Conservation (phyloP, 2,329 filamentous ascomycete genomes). For the Colletotrichum zoysiae region DNA sequence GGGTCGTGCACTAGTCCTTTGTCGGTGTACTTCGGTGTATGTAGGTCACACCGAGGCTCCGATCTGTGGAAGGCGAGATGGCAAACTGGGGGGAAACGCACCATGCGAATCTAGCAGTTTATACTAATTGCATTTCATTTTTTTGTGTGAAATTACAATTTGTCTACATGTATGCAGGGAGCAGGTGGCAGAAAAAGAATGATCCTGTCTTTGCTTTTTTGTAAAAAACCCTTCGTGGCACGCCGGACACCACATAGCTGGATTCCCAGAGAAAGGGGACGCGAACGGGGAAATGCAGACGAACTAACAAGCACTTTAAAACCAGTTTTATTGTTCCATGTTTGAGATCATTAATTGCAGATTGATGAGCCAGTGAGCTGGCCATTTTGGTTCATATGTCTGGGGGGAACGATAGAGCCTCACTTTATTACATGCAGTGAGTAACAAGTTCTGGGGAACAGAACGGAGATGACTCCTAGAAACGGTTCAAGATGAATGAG, state of each 20-base stretch:
- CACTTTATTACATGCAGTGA: too few relatives aligned
- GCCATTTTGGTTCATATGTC: background rate
- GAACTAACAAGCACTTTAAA: fast-evolving
- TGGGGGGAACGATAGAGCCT: background rate
- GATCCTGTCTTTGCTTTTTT: too few relatives aligned
- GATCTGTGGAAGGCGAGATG: too few relatives aligned
- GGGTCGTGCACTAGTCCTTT: constrained; percentile 27
- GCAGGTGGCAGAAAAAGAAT: background rate
- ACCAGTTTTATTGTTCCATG: background rate
- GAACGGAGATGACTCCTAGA: background rate
- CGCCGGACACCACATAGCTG: too few relatives aligned
- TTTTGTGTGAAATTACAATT: fast-evolving
- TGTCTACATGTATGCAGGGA: background rate
- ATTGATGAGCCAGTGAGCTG: background rate
- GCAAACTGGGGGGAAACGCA: background rate
- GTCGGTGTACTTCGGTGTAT: constrained; percentile 25
- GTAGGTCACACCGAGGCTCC: background rate
- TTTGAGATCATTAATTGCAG: fast-evolving
- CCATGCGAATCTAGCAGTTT: background rate
- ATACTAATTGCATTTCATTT: too few relatives aligned
- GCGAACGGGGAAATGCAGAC: background rate
- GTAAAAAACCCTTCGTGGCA: background rate
- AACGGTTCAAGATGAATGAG: background rate
- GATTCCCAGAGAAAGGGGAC: background rate
- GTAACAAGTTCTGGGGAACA: too few relatives aligned